Conservation (phyloP, 2,329 filamentous ascomycete genomes). For the Graphilbum fragrans region DNA sequence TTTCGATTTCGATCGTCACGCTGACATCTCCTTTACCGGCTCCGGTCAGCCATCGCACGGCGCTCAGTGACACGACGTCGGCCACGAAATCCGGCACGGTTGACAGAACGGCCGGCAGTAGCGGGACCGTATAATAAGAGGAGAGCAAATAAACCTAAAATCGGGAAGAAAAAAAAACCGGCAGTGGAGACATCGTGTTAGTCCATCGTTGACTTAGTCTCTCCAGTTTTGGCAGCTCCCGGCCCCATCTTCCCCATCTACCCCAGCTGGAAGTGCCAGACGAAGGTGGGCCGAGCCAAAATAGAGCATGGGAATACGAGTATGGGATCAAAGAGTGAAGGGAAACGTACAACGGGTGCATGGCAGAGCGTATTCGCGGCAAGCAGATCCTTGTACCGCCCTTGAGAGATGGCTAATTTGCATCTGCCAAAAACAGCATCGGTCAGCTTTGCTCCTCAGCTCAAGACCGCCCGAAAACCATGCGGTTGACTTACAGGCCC, state of each 20-base stretch:
- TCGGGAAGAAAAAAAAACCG: not conserved
- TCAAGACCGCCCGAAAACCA: not conserved
- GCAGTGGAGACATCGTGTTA: not conserved
- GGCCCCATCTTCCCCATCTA: not conserved
- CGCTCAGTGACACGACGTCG: constrained; percentile 1
- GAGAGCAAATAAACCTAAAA: constrained; percentile 57
- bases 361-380: constrained; percentile 58
- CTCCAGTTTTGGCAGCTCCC: too few species aligned
- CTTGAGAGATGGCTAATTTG: constrained; percentile 64
- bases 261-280: too few species aligned
- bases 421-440: constrained; percentile 31
- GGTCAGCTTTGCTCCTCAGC: not conserved
- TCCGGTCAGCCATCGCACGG: constrained; percentile 1
- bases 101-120: not conserved
- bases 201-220: too few species aligned
- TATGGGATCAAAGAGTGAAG: not conserved
- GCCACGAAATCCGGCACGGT: constrained; percentile 1
- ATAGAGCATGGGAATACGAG: too few species aligned
- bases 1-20: not conserved
- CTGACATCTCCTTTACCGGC: not conserved
- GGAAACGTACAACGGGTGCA: constrained; percentile 50
- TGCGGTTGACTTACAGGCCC: constrained; percentile 2
- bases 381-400: constrained; percentile 50
- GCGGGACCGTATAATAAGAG: constrained; percentile 61
- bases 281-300: constrained; percentile 1